Evolutionary conservation across 306 rosid species (phyloP), one percentile per base, ranked within the genome.

Genomic region (Crataegus laevigata): DNA sequence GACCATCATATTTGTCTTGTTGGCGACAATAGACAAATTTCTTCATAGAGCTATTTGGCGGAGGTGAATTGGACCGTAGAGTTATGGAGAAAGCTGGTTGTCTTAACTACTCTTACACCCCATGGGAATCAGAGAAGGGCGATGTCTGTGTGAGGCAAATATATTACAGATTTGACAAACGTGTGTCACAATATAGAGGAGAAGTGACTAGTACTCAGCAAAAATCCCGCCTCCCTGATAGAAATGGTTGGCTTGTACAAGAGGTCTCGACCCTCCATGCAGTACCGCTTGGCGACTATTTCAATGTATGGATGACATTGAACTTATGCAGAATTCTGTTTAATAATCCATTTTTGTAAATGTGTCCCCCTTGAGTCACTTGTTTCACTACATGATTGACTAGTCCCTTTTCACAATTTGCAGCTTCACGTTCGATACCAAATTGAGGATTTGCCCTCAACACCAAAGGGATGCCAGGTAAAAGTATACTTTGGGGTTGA

Each of bases 241-340:
- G 78, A 76, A 96, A 85, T 54, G 85, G 96, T 73, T 96, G 96
- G 92, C 82, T 85, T 40, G 77, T 96, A 78, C 91, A 92, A 84
- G 99, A 92, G 85, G 96, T 92, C 72, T 87, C 89, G 93, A 92
- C 86, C 54, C 90, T 90, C 84, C 96, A 92, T 72, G 93, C 92
- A 68, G 86, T 92, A 83, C 90, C 99, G 18, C 89, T 96, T 29
- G 93, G 92, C 61, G 98, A 96, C 78, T 86, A 61, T 84, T 92
- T 92, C 90, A 90, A 85, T 75, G 99, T 94, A 81, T 77, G 87
- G 61, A 75, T 63, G 69, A 75, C 79, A 42, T 68, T 71, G 68
- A 72, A 76, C 81, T 68, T 36, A n/a, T 66, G 45, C 26, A 21
- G 21, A 81, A 52, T 28, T 54, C 21, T 67, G 72, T 51, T 52